Percentiles rank a stretch among this genome's conserved stretches.
Evolutionary conservation across 2,329 filamentous ascomycete species (phyloP).

Genomic region (Ceratocystis destructans): DNA sequence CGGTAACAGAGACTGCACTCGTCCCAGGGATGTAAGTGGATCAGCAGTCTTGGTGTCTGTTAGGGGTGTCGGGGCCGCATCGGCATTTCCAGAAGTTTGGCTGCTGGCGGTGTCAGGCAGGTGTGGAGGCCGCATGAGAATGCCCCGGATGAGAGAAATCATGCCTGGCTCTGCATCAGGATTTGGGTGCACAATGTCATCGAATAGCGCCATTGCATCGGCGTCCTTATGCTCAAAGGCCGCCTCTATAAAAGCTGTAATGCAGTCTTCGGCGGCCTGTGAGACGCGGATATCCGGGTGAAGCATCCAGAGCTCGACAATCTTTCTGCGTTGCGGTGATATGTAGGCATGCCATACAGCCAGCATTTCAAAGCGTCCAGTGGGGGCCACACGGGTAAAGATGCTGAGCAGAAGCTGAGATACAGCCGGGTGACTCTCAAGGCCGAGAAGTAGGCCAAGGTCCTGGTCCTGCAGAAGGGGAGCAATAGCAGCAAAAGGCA

Average conservation of each 20-base stretch:
- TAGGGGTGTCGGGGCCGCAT: background rate
- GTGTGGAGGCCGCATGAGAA: background rate
- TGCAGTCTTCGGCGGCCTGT: constrained; percentile 7
- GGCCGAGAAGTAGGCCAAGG: constrained; percentile 6
- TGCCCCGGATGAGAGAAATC: background rate
- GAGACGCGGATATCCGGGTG: constrained; percentile 8
- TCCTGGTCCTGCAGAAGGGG: constrained; percentile 12
- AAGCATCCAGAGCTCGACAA: constrained; percentile 15
- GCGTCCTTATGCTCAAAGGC: background rate
- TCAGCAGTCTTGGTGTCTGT: background rate
- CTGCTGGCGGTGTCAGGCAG: background rate
- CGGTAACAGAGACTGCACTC: constrained; percentile 11
- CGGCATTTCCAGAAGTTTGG: background rate
- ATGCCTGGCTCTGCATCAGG: background rate
- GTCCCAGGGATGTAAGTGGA: background rate
- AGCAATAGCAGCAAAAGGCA: constrained; percentile 9
- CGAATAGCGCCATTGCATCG: background rate
- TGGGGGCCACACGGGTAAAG: background rate
- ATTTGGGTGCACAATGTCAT: background rate
- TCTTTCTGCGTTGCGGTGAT: background rate
- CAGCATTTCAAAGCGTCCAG: constrained; percentile 5
- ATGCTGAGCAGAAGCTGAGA: constrained; percentile 9
- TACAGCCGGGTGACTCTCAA: background rate
- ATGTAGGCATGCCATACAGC: constrained; percentile 11
- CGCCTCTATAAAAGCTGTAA: constrained; percentile 3